phyloP scores from a whole-genome alignment of 164 flowering plant genomes.

The Vitis riparia region DNA sequence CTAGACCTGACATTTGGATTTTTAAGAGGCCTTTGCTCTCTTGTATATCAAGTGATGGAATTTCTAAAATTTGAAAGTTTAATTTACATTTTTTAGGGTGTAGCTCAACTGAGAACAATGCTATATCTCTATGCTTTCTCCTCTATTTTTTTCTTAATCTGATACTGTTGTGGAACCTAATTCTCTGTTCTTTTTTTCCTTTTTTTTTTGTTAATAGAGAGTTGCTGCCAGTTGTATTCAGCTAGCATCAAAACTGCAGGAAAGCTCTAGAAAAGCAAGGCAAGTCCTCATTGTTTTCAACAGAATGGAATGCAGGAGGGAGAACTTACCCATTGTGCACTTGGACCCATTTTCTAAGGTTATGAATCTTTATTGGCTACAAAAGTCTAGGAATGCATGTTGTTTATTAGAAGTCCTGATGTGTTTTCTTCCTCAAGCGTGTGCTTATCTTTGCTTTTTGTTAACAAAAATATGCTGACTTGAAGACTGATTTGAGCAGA shows the following conservation, averaged over 20 bases:
- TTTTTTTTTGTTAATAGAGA: too few relatives aligned
- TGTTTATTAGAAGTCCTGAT: not conserved
- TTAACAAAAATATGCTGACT: constrained; percentile 69
- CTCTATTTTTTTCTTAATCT: not conserved
- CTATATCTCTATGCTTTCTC: constrained; percentile 1
- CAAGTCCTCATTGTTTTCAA: too few relatives aligned
- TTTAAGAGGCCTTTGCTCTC: not conserved
- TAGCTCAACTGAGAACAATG: not conserved
- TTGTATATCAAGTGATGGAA: not conserved
- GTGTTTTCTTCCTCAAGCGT: constrained; percentile 2
- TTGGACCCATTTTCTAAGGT: constrained; percentile 80
- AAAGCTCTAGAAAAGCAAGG: too few relatives aligned
- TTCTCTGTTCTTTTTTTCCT: constrained; percentile 14
- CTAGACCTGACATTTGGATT: not conserved
- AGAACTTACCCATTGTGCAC: too few relatives aligned
- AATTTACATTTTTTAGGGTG: not conserved
- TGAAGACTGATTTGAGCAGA: constrained; percentile 76
- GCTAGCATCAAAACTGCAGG: too few relatives aligned
- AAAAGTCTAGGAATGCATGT: not conserved
- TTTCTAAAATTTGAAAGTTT: not conserved
- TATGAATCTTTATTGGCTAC: not conserved
- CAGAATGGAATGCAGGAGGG: too few relatives aligned
- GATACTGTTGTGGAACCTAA: constrained; percentile 1
- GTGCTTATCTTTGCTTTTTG: not conserved
- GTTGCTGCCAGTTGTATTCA: too few relatives aligned